A percentile compares a stretch with the other conserved stretches of the same genome.
phyloP scores from a whole-genome alignment of 108 stramenopile genomes.

The Pseudonitzschia delicatissima region DNA sequence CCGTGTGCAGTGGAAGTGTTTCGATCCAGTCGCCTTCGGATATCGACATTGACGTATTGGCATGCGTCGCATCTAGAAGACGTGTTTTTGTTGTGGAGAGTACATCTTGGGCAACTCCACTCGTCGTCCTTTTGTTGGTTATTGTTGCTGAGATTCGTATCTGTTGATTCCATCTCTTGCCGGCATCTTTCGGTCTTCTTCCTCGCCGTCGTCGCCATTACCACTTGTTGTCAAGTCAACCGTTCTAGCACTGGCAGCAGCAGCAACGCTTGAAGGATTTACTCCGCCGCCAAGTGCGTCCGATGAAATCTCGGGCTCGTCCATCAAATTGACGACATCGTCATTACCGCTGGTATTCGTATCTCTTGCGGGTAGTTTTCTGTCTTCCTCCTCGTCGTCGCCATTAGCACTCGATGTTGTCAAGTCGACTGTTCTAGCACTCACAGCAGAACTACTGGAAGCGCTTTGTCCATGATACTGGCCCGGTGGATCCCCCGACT shows the following conservation, averaged over 20 bases:
- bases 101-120: constrained; percentile 60
- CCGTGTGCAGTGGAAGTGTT: constrained; percentile 23
- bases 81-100: constrained; percentile 39
- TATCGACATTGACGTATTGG: constrained; percentile 12
- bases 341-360: background rate
- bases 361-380: background rate
- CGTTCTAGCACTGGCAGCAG: background rate
- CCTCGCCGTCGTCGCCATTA: background rate
- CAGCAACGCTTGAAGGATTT: background rate
- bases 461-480: no score
- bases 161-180: background rate
- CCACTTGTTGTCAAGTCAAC: background rate
- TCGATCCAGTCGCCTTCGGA: constrained; percentile 1
- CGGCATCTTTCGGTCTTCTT: constrained; percentile 8
- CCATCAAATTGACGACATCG: background rate
- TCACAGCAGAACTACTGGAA: background rate
- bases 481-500: background rate
- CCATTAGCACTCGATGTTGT: no score
- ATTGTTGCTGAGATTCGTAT: background rate
- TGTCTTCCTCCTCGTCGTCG: constrained; percentile 2
- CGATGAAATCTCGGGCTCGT: background rate
- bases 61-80: constrained; percentile 34
- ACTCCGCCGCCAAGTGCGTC: background rate
- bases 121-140: constrained; percentile 10
- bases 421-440: background rate